Conservation (phyloP, 179 eudicot species). For the Pouteria campechiana region DNA sequence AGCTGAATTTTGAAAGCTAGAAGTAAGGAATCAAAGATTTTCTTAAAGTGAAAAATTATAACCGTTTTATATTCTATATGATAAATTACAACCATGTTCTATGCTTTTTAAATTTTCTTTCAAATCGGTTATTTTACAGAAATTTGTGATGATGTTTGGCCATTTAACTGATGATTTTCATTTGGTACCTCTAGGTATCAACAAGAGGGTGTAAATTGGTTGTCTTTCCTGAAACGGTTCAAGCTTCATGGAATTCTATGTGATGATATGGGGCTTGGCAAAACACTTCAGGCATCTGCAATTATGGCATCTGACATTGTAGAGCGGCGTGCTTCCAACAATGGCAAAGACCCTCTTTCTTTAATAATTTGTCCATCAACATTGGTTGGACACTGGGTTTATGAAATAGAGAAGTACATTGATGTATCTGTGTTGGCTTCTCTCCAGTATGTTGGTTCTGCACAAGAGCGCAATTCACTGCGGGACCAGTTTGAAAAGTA, state of each 20-base stretch:
- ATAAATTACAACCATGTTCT: too few species aligned
- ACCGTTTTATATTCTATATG: too few species aligned
- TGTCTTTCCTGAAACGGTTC: conserved; percentile 85
- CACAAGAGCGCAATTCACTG: conserved; percentile 70
- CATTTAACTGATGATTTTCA: background rate
- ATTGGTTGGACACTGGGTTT: conserved; percentile 98
- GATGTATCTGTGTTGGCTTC: conserved; percentile 67
- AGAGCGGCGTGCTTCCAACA: conserved; percentile 37
- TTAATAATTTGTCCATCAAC: conserved; percentile 94
- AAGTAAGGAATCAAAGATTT: too few species aligned
- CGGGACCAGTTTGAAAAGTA: conserved; percentile 50
- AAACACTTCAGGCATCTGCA: conserved; percentile 98
- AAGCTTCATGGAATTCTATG: conserved; percentile 96
- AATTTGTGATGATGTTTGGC: too few species aligned
- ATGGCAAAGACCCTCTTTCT: conserved; percentile 38
- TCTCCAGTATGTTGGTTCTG: conserved; percentile 85
- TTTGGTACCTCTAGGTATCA: conserved; percentile 50
- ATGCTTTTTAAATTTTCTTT: too few species aligned
- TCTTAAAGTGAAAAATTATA: too few species aligned
- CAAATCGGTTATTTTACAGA: too few species aligned
- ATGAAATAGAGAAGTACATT: conserved; percentile 94
- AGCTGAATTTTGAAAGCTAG: too few species aligned
- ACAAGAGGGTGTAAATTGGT: conserved; percentile 98
- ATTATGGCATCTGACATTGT: conserved; percentile 95
- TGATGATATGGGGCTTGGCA: conserved; percentile 99